A percentile compares a stretch with the other conserved stretches of the same genome.
phyloP scores from a whole-genome alignment of 2,329 filamentous ascomycete genomes.

The Xylariaceae sp. region DNA sequence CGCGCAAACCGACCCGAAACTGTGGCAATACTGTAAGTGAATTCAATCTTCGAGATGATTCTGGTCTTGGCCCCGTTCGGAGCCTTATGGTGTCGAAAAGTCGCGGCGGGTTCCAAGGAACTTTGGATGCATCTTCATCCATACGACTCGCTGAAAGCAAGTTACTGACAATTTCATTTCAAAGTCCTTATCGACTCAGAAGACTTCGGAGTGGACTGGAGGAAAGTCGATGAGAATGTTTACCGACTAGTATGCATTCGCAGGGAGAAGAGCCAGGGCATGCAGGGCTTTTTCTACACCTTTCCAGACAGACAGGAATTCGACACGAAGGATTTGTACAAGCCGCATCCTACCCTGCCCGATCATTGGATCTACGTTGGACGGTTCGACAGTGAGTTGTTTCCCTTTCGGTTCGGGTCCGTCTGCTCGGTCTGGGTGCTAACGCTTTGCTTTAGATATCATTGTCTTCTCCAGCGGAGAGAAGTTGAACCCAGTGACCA shows the following conservation, averaged over 20 bases:
- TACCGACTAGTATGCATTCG: constrained; percentile 38
- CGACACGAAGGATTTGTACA: constrained; percentile 41
- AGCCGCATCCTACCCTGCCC: constrained; percentile 34
- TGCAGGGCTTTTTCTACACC: constrained; percentile 29
- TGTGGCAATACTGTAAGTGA: constrained; percentile 38
- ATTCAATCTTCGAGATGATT: no score
- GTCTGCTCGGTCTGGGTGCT: not conserved
- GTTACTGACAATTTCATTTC: constrained; percentile 1
- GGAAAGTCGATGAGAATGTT: constrained; percentile 29
- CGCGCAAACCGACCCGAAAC: constrained; percentile 29
- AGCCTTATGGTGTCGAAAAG: no score
- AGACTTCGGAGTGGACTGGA: constrained; percentile 39
- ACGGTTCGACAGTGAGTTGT: constrained; percentile 33
- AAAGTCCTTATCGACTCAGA: constrained; percentile 37
- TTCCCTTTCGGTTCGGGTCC: not conserved
- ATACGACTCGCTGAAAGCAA: not conserved
- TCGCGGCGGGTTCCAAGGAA: no score
- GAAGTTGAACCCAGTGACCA: constrained; percentile 44
- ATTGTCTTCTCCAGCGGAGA: constrained; percentile 47
- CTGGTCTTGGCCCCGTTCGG: not conserved
- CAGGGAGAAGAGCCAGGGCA: constrained; percentile 32
- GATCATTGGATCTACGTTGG: constrained; percentile 37
- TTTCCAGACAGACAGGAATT: constrained; percentile 34
- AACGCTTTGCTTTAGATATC: constrained; percentile 28
- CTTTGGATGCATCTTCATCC: not conserved